These are phyloP conservation scores for Epichloe amarillans DNA, from an alignment of 2,329 filamentous ascomycete species.

Conservation along the genomic window DNA sequence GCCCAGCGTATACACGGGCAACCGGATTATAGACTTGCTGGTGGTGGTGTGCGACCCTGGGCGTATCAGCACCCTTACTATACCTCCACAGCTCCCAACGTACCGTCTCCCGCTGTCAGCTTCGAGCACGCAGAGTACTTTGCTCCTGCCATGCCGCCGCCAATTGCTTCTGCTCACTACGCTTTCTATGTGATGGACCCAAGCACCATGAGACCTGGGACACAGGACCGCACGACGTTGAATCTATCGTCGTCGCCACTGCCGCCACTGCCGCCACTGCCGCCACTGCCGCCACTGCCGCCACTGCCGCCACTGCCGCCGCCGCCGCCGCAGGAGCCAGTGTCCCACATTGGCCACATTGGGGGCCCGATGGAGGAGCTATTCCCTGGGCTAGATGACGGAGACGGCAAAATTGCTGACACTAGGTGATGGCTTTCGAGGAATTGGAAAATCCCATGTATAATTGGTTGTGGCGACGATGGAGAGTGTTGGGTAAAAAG, in stretches of 20 bases:
- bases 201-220: not conserved
- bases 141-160: not conserved
- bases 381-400: constrained; percentile 1
- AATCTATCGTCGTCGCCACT: not conserved
- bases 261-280: not conserved
- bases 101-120: not conserved
- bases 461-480: not conserved
- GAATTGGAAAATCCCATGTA: not conserved
- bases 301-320: not conserved
- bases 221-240: not conserved
- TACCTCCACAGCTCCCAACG: not conserved
- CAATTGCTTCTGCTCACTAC: not conserved
- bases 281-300: not conserved
- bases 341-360: constrained; percentile 1
- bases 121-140: constrained; percentile 2
- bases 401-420: not conserved
- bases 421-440: not conserved
- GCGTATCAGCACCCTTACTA: not conserved
- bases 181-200: not conserved
- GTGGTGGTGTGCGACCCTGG: not conserved
- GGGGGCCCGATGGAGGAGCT: constrained; percentile 3
- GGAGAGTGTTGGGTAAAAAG: not conserved
- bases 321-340: not conserved
- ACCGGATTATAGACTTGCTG: not conserved
- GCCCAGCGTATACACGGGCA: not conserved